Percentiles rank a stretch among this genome's conserved stretches.
These are phyloP conservation scores for Carex myosuroides DNA, from an alignment of 176 grass and related monocot species.

Conservation along the genomic window DNA sequence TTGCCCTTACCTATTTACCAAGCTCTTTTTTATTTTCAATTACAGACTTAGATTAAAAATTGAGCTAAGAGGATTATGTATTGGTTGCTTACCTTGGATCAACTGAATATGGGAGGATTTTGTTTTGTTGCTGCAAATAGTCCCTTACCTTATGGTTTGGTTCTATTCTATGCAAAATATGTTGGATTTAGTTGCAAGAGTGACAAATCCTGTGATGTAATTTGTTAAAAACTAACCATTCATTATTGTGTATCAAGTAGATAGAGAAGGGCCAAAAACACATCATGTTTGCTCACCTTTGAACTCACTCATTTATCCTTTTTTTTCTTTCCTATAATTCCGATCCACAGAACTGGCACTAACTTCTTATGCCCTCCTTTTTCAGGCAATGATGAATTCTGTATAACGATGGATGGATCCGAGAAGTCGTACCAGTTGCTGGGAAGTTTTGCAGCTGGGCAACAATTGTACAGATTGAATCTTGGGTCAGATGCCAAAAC, in stretches of 20 bases:
- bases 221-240: background rate
- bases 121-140: too few species aligned
- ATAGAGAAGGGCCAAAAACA: background rate
- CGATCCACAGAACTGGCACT: background rate
- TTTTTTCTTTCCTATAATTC: background rate
- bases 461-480: conserved; percentile 42
- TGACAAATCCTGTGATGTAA: background rate
- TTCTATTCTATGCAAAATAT: background rate
- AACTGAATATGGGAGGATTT: too few species aligned
- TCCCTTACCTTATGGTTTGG: background rate
- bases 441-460: conserved; percentile 73
- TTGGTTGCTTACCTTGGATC: background rate
- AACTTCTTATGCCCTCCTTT: background rate
- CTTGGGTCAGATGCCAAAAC: conserved; percentile 13
- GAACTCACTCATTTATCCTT: background rate
- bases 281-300: background rate
- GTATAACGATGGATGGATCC: conserved; percentile 73
- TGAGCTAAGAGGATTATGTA: background rate
- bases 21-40: background rate
- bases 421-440: conserved; percentile 70
- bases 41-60: background rate
- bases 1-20: too few species aligned
- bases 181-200: background rate
- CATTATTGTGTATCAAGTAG: background rate
- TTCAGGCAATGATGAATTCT: conserved; percentile 52